Base-by-base conservation (phyloP, 2,329 filamentous ascomycete genomes). In the Corynespora cassiicola region DNA sequence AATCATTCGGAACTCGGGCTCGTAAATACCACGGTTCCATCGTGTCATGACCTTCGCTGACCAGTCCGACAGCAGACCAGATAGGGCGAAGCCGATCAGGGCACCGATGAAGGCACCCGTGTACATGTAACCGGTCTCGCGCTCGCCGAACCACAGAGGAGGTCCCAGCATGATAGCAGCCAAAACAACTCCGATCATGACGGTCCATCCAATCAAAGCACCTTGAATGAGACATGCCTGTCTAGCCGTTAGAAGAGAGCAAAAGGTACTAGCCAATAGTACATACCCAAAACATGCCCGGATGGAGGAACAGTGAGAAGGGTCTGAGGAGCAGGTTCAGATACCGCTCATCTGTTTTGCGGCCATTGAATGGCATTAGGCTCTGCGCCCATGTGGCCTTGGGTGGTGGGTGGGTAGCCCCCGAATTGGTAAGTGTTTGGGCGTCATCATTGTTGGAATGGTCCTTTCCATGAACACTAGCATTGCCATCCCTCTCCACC, bases 121-220 rank as follows among this genome's bases (percentile, higher is more conserved):
- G 70, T 96, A 65, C 61, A 65, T 85, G 67, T 96, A 96, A 3
- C 91, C 91, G 2, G 88, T 89, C 58, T 88, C 72, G 35, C 89
- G 86, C 69, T 95, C 89, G 52, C 82, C 78, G 80, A 91, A 96
- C 75, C 84, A 94, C 25, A 92, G 79, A 0, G 90, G 90, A 1
- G 86, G 85, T 1, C 86, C 85, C 21, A 95, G 77, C 73, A 95
- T 94, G 57, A 95, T 85, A 43, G 85, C 83, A 7, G 87, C 90
- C 24, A 96, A 76, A 44, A 95, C 86, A 41, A 95, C 87, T 34
- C 90, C 91, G 50, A 66, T 92, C 61, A 96, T 89, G 11, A 96
- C 88, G 1, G 91, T 95, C 91, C 92, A 97, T 50, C 91, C 92
- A 58, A 96, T 96, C 61, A 96, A 82, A 4, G 88, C 82, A 11